phyloP scores from a whole-genome alignment of 2,329 filamentous ascomycete genomes.

The Botrytis squamosa region DNA sequence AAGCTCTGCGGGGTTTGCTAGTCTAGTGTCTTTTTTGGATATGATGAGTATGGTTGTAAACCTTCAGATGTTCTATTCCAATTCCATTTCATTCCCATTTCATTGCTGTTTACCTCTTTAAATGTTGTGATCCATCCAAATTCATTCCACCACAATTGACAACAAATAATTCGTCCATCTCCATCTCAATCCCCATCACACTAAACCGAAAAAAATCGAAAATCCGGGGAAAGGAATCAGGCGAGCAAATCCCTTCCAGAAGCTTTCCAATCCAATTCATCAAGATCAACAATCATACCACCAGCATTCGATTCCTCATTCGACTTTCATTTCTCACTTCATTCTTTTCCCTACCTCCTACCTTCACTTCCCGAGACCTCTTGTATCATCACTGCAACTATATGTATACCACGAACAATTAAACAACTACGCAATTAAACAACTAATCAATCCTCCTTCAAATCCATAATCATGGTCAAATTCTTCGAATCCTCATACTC shows the following conservation, averaged over 20 bases:
- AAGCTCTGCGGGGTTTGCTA: not conserved
- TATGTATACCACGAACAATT: conserved; percentile 3
- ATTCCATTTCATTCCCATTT: not conserved
- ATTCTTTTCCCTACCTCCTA: not conserved
- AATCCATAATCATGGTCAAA: conserved; percentile 38
- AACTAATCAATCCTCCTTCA: conserved; percentile 11
- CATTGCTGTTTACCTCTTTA: not conserved
- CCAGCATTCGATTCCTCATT: conserved; percentile 2
- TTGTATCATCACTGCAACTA: conserved; percentile 14
- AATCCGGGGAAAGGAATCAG: conserved; percentile 22
- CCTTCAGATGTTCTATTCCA: not conserved
- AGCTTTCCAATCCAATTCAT: conserved; percentile 3
- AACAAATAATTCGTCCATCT: not conserved
- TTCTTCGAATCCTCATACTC: conserved; percentile 58
- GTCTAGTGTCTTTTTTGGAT: not conserved
- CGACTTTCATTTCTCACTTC: not conserved
- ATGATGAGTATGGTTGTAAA: not conserved
- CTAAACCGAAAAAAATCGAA: conserved; percentile 2
- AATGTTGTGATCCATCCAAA: not conserved
- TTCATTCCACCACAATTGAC: not conserved
- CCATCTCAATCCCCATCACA: not conserved
- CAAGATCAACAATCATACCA: conserved; percentile 21
- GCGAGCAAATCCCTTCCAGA: conserved; percentile 17
- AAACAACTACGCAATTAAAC: not conserved
- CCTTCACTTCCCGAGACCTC: not conserved